phyloP scores from a whole-genome alignment of 306 rosid species.

The Cucumis cinereus region DNA sequence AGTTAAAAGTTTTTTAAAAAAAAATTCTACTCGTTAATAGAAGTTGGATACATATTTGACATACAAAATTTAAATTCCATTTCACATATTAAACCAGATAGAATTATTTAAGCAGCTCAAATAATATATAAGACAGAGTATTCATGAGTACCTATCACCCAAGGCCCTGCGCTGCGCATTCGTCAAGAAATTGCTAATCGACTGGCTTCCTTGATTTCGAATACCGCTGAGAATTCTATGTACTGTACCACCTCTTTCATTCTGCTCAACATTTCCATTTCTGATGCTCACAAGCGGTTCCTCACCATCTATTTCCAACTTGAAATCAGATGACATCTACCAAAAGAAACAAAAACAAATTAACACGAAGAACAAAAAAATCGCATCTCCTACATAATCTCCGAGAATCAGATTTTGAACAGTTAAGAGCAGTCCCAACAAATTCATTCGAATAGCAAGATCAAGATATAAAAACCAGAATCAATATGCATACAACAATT shows the following conservation, averaged over 20 bases:
- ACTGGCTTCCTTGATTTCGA: slow-evolving; percentile 24
- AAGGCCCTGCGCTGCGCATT: slow-evolving; percentile 47
- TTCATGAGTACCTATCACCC: slow-evolving; percentile 34
- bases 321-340: slow-evolving; percentile 48
- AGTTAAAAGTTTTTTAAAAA: no score
- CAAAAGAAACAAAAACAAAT: not conserved
- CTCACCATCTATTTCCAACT: slow-evolving; percentile 22
- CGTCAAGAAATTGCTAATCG: slow-evolving; percentile 19
- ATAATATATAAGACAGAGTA: not conserved
- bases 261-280: slow-evolving; percentile 10
- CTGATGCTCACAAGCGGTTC: slow-evolving; percentile 15
- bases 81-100: not conserved
- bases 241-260: slow-evolving; percentile 15
- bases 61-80: not conserved
- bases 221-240: slow-evolving; percentile 17
- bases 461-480: not conserved
- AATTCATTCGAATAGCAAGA: not conserved
- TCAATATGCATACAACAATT: not conserved
- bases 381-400: not conserved
- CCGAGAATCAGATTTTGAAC: not conserved
- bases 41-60: not conserved
- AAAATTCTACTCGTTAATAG: not conserved
- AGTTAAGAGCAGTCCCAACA: not conserved
- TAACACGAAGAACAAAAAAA: not conserved
- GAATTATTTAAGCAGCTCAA: not conserved